phyloP scores from a whole-genome alignment of 257 asterid species.

The Solanum megistacrolobum region DNA sequence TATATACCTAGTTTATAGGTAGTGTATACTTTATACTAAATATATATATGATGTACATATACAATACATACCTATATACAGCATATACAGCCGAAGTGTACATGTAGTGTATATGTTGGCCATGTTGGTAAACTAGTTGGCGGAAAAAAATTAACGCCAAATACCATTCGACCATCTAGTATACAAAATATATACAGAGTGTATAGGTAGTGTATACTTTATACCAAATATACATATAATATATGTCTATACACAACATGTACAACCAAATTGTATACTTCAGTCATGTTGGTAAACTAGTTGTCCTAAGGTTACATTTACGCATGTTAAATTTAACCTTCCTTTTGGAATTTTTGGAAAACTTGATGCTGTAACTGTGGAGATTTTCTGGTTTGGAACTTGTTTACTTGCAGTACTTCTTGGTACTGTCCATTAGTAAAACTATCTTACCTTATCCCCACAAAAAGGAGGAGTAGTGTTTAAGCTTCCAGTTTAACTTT shows the following conservation, averaged over 20 bases:
- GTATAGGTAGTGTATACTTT: not conserved
- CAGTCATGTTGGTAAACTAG: not conserved
- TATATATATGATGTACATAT: not conserved
- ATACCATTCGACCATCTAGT: not conserved
- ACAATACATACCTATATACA: not conserved
- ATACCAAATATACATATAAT: not conserved
- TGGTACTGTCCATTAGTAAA: not conserved
- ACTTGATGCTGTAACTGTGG: not conserved
- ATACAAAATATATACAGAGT: not conserved
- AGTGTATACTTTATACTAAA: not conserved
- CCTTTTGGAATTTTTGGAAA: not conserved
- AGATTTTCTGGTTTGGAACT: not conserved
- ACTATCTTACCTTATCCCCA: not conserved
- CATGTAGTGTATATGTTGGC: not conserved
- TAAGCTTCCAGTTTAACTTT: not conserved
- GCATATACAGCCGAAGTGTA: not conserved
- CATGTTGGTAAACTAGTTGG: not conserved
- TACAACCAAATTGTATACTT: not conserved
- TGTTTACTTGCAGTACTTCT: not conserved
- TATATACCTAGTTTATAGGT: not conserved
- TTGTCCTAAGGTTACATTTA: not conserved
- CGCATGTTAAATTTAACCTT: not conserved
- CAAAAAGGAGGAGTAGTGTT: not conserved
- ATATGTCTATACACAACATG: not conserved
- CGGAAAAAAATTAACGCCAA: not conserved